phyloP scores from a whole-genome alignment of 495 filamentous ascomycete species.

The Neurospora sp. region DNA sequence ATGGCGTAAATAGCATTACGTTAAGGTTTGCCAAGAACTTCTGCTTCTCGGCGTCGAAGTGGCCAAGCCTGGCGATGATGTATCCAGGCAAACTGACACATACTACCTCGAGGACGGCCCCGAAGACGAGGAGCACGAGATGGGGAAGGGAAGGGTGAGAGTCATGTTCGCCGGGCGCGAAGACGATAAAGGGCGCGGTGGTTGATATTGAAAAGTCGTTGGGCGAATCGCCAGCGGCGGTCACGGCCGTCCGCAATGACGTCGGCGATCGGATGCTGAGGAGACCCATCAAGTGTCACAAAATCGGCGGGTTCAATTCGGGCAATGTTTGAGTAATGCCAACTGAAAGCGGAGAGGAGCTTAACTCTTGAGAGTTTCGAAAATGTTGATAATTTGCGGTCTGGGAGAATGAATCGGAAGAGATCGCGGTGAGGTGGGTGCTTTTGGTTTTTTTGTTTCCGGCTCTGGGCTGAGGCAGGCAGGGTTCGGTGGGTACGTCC shows the following conservation, averaged over 20 bases:
- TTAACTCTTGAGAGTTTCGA: background rate
- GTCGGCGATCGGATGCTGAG: conserved; percentile 46
- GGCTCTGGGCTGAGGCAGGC: background rate
- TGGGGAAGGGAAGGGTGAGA: conserved; percentile 56
- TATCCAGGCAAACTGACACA: conserved; percentile 96
- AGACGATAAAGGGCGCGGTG: conserved; percentile 18
- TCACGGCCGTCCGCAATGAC: conserved; percentile 49
- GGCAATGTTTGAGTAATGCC: background rate
- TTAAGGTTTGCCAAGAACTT: conserved; percentile 95
- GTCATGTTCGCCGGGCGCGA: conserved; percentile 27
- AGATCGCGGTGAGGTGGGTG: background rate
- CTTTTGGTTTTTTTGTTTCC: background rate
- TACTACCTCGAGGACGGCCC: conserved; percentile 90
- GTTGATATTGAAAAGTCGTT: conserved; percentile 10
- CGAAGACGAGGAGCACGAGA: conserved; percentile 81
- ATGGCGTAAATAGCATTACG: conserved; percentile 88
- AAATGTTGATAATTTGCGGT: background rate
- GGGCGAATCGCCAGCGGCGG: conserved; percentile 12
- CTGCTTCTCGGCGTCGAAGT: conserved; percentile 89
- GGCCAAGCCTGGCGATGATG: conserved; percentile 75
- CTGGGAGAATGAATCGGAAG: background rate
- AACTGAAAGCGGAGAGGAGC: background rate
- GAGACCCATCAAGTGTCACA: conserved; percentile 25
- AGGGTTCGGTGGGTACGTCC: background rate
- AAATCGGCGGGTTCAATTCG: background rate